Base-by-base conservation (phyloP, 495 filamentous ascomycete genomes). In the Bathelium albidoporum region DNA sequence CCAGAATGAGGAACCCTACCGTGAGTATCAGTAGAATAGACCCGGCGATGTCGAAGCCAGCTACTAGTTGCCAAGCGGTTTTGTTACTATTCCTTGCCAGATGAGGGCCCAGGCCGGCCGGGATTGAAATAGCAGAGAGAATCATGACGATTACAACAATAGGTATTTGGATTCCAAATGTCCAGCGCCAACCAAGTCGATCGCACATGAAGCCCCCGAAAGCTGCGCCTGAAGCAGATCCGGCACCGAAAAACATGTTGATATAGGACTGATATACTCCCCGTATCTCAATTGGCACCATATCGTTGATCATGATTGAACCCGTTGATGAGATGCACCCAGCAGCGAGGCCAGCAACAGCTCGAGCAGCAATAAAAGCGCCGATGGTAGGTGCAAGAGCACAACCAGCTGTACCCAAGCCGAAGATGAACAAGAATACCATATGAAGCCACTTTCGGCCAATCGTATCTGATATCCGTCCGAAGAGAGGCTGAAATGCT, bases 261-360 rank as follows among this genome's bases (percentile, higher is more conserved):
- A 90, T 79, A 63, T 88, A 85, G n/a, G 85, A 86, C 68, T 94
- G 89, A 64, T 87, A 94, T 10, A 80, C 76, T 0, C 87, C 88
- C 12, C 89, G 85, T 59, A 81, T 85, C 76, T 90, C 85, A 62
- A 94, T 82, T 3, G 83, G 87, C 39, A 92, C 85, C 36, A 91
- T 72, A 74, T 92, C 89, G 68, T 84, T 87, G 11, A 85, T 82
- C 5, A 91, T 81, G 61, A 93, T 89, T 55, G 82, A 83, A 63
- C 84, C 85, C 78, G 91, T 82, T 7, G 86, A 82, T 70, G 89
- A 80, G 66, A 89, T 83, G 12, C 88, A 87, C 1, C 88, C 89
- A 2, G 87, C 89, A 12, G 87, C 89, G 9, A 91, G 72, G 18
- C 89, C 89, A 65, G 87, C 90, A 5, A 89, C 75, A 0, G 88